Base-by-base conservation (phyloP, 2,329 filamentous ascomycete genomes). In the Epichloe sibirici region DNA sequence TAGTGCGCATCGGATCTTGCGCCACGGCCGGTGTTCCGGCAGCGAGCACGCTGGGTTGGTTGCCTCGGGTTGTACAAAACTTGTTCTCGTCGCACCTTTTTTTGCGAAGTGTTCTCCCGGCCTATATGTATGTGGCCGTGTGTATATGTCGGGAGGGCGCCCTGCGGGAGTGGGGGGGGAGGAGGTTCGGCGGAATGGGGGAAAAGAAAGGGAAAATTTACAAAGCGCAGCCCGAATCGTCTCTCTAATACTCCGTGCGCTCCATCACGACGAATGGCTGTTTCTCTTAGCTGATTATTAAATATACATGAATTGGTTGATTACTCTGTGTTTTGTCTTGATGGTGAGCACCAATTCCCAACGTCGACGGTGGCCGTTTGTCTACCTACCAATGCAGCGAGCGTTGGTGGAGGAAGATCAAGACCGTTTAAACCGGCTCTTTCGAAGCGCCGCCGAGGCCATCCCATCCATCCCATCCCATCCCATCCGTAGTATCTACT, bases 211-310 rank as follows among this genome's bases (percentile, higher is more conserved):
- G 5, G 17, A 31, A 25, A 17, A 13, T 48, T 48, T 45, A 35
- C 37, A 25, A 40, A 45, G 44, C 43, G 39, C 48, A 53, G 48
- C 45, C 55, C 55, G 49, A 45, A 57, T 67, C 64, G 62, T 66
- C 62, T 66, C 60, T 66, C 60, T 65, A 66, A 68, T 68, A 64
- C 63, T 63, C 60, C 65, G 60, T 65, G 65, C 66, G 63, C 63
- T 65, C 64, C 61, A 66, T 67, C 63, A 69, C 63, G 66, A 68
- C 64, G 66, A 67, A 69, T 62, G 65, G 65, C 65, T 69, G 63
- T 69, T 69, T 69, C 62, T 68, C 45, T 69, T 69, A 68, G 66
- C 68, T 70, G 66, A 52, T 39, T 51, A 53, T 50, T 52, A 21
- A 54, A 54, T 51, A 51, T 38, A 65, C 63, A 67, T 48, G 31